A percentile compares a stretch with the other conserved stretches of the same genome.
Evolutionary conservation across 805 yeast genomes (phyloP).

Genomic region (Starmerella apicola): DNA sequence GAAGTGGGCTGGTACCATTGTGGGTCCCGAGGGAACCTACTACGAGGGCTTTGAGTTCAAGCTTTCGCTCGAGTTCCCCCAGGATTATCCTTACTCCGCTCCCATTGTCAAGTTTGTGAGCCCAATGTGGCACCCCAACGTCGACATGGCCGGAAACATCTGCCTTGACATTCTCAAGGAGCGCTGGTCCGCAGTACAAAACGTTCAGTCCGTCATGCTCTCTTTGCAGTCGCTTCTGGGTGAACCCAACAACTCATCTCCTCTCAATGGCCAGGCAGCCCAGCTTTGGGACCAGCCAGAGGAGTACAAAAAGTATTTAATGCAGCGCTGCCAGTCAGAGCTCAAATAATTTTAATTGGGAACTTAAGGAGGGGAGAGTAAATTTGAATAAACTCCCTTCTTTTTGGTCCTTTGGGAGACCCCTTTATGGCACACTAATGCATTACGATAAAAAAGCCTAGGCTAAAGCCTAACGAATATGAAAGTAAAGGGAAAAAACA

Average conservation of each 20-base stretch:
- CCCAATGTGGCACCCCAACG: conserved; percentile 57
- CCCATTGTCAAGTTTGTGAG: conserved; percentile 44
- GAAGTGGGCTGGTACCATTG: conserved; percentile 46
- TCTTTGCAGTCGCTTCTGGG: conserved; percentile 49
- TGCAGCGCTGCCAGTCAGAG: conserved; percentile 29
- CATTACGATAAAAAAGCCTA: too few species aligned
- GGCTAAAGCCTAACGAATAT: too few species aligned
- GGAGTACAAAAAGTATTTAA: conserved; percentile 31
- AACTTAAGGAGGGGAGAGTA: too few species aligned
- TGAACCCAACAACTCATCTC: conserved; percentile 49
- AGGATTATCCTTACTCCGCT: conserved; percentile 45
- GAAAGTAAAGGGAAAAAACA: too few species aligned
- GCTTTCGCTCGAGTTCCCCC: conserved; percentile 39
- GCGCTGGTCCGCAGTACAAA: conserved; percentile 52
- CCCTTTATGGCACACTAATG: too few species aligned
- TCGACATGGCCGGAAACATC: conserved; percentile 51
- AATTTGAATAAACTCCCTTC: too few species aligned
- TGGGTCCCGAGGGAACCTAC: conserved; percentile 46
- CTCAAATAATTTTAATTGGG: too few species aligned
- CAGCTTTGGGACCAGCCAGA: conserved; percentile 38
- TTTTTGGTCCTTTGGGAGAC: too few species aligned
- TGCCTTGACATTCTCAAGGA: conserved; percentile 54
- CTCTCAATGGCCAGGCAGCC: conserved; percentile 47
- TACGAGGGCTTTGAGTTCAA: conserved; percentile 43
- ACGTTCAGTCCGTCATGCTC: conserved; percentile 46